Evolutionary conservation across 768 basidiomycete genomes (phyloP).

Genomic region (Tylopilus vinaceipallidus): DNA sequence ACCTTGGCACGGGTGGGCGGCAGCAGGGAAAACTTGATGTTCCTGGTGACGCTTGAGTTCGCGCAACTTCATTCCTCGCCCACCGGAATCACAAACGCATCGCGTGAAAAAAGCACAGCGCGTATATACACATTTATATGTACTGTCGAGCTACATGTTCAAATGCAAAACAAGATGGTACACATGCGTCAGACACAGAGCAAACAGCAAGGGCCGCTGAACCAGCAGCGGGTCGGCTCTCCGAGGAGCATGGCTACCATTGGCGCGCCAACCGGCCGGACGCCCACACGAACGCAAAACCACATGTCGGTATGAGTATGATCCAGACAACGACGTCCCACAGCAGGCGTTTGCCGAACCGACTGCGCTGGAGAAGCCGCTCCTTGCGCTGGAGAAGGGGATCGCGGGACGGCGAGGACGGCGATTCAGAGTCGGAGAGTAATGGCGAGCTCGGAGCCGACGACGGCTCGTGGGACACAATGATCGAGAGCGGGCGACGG

Average conservation of each 20-base stretch:
- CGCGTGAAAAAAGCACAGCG: too few relatives aligned
- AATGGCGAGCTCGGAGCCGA: constrained; percentile 21
- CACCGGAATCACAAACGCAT: background rate
- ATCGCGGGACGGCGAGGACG: constrained; percentile 43
- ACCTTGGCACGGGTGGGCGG: background rate
- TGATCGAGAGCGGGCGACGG: constrained; percentile 78
- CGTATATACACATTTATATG: background rate
- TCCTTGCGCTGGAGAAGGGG: constrained; percentile 87
- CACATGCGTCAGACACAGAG: background rate
- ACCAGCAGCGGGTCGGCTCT: constrained; percentile 4
- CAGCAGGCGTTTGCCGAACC: constrained; percentile 66
- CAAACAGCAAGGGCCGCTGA: background rate
- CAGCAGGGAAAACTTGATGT: background rate
- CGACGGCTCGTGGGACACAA: constrained; percentile 55
- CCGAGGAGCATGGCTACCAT: constrained; percentile 47
- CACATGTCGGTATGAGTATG: constrained; percentile 61
- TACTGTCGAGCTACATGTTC: constrained; percentile 1
- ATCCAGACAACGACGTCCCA: constrained; percentile 87
- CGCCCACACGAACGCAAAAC: constrained; percentile 55
- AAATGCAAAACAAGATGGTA: background rate
- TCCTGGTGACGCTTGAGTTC: background rate
- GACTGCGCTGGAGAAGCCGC: constrained; percentile 69
- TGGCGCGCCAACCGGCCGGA: constrained; percentile 46
- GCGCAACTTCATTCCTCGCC: background rate
- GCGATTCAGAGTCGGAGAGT: constrained; percentile 14